A percentile compares a stretch with the other conserved stretches of the same genome.
These are phyloP conservation scores for Rhodosporidiobolus sp. DNA, from an alignment of 768 basidiomycete genomes.

Conservation along the genomic window DNA sequence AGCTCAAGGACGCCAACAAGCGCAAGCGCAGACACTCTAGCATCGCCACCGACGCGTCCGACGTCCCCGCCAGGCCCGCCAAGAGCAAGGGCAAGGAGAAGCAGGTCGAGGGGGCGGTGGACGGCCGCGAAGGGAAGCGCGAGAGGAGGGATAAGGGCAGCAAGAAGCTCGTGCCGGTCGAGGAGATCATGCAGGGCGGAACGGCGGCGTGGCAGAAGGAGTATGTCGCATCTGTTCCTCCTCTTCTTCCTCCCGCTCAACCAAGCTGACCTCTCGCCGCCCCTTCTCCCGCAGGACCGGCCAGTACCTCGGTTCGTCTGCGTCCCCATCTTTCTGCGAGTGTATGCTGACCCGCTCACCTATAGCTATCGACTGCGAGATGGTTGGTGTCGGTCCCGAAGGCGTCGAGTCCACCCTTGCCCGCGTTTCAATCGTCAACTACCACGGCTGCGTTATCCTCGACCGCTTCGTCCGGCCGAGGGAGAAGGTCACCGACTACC, in stretches of 20 bases:
- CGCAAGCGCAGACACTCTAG: conserved; percentile 31
- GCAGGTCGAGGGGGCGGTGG: neutral
- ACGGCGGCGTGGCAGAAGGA: conserved; percentile 32
- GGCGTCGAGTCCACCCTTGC: conserved; percentile 80
- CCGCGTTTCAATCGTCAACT: conserved; percentile 86
- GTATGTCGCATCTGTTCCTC: conserved; percentile 1
- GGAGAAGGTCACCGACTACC: conserved; percentile 85
- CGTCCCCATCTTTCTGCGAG: too few relatives aligned
- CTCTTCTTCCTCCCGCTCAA: neutral
- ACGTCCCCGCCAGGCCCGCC: conserved; percentile 34
- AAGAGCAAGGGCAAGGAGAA: conserved; percentile 39
- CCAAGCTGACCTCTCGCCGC: conserved; percentile 28
- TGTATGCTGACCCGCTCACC: neutral
- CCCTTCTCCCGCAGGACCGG: conserved; percentile 15
- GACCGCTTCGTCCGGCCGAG: conserved; percentile 83
- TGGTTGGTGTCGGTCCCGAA: conserved; percentile 90
- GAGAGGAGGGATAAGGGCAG: neutral
- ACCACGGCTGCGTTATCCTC: conserved; percentile 69
- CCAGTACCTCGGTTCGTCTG: conserved; percentile 30
- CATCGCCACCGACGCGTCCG: conserved; percentile 28
- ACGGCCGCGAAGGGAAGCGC: neutral
- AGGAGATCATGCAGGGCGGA: conserved; percentile 28
- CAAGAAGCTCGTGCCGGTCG: conserved; percentile 28
- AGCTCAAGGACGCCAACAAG: conserved; percentile 13
- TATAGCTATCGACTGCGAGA: conserved; percentile 89